Evolutionary conservation across 495 filamentous ascomycete species (phyloP).

Genomic region (Astrocystis sublimbata): DNA sequence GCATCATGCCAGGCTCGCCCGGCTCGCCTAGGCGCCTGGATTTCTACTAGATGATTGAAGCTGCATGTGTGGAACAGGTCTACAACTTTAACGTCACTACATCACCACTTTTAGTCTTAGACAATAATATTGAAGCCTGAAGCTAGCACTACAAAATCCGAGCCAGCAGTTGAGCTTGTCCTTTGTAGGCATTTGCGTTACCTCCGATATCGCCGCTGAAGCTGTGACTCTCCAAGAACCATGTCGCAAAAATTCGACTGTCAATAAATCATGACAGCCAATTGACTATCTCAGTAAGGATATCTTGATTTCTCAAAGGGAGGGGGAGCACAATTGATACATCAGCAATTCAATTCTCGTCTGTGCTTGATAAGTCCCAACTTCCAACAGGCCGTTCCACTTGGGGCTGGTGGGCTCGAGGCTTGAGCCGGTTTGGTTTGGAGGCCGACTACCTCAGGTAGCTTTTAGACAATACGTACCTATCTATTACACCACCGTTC

Average conservation of each 20-base stretch:
- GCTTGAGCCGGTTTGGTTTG: constrained; percentile 1
- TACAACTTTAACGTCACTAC: no score
- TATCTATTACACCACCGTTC: background rate
- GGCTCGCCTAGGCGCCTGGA: no score
- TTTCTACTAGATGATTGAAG: no score
- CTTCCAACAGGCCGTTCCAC: constrained; percentile 1
- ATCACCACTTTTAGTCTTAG: no score
- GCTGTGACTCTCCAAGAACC: background rate
- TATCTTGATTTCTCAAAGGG: background rate
- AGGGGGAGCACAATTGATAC: background rate
- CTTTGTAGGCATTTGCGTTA: no score
- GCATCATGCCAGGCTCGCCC: no score
- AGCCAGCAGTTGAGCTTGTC: no score
- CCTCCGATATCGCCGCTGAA: background rate
- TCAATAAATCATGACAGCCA: no score
- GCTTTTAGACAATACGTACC: background rate
- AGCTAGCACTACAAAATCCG: no score
- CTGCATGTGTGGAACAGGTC: no score
- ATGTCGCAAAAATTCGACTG: background rate
- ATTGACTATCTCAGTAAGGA: background rate
- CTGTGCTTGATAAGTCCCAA: constrained; percentile 12
- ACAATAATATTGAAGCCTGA: no score
- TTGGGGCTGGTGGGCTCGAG: constrained; percentile 1
- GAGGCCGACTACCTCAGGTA: no score
- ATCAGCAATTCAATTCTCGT: constrained; percentile 10